Evolutionary conservation across 2,329 filamentous ascomycete genomes (phyloP), one percentile per base, ranked within the genome.

Genomic region (Colletotrichum trifolii): DNA sequence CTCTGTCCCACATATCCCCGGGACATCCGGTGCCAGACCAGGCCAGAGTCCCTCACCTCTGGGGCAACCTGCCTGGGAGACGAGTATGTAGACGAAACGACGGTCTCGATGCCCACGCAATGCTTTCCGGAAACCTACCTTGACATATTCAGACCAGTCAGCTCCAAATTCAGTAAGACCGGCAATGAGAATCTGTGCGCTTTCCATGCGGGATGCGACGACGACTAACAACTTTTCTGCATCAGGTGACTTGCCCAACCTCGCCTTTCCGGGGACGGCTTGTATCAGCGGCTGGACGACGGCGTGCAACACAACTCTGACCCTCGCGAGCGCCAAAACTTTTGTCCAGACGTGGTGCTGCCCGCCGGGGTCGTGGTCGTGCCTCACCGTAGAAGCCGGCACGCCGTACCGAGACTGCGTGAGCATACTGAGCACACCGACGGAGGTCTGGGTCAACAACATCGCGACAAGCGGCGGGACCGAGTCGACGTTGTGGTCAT

Each of bases 391-490:
- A 2, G n/a, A n/a, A 2, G 35, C 8, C 13, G 4, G 43, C 9
- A 35, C 9, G 8, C 46, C 53, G 2, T 50, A 12, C 2, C 53
- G 60, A 2, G 60, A 63, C 25, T 63, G 60, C 34, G 54, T 58
- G 15, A 63, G 54, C 11, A 10, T 58, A 0, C 39, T 63, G 6
- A 63, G 54, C 6, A 63, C 60, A 2, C 47, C 46, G 5, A 63
- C 47, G 7, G 60, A 63, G 2, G n/a, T 58, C 39, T 63, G 60
- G 60, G 47, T 63, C 46, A 58, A 42, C 25, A 57, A 57, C 3
- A 25, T 58, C 8, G 60, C n/a, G 39, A 52, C 60, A 17, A 52
- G n/a, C 35, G 17, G 46, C 8, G n/a, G 8, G 8, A 42, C 13
- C 9, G 54, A 63, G 15, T 7, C 15, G 2, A 39, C 46, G 2